A percentile compares a stretch with the other conserved stretches of the same genome.
Evolutionary conservation across 2,329 filamentous ascomycete genomes (phyloP).

Genomic region (Epicoccum sorghinum): DNA sequence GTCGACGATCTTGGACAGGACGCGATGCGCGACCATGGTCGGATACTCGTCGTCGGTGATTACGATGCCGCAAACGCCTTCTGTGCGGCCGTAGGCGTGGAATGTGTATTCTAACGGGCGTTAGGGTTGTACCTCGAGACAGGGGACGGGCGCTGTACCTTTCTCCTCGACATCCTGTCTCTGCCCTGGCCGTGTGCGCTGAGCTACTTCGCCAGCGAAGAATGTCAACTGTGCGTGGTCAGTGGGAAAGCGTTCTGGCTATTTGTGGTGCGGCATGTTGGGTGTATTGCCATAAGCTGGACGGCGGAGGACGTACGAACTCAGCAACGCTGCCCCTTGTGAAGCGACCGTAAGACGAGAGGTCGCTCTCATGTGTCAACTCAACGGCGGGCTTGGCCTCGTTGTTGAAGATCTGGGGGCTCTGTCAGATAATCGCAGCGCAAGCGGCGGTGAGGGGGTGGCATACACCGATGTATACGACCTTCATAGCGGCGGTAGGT

Average conservation of each 20-base stretch:
- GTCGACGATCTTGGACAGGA: conserved; percentile 85
- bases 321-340: conserved; percentile 58
- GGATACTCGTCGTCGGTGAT: conserved; percentile 58
- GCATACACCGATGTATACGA: conserved; percentile 85
- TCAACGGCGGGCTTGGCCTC: conserved; percentile 75
- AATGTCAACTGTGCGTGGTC: conserved; percentile 69
- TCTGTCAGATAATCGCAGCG: conserved; percentile 19
- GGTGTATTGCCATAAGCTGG: not conserved
- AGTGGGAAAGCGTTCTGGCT: conserved; percentile 4
- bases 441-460: conserved; percentile 27
- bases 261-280: not conserved
- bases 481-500: conserved; percentile 68
- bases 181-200: conserved; percentile 80
- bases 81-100: conserved; percentile 53
- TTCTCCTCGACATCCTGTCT: conserved; percentile 86
- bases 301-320: conserved; percentile 30
- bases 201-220: conserved; percentile 85
- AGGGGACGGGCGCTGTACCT: conserved; percentile 47
- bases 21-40: conserved; percentile 81
- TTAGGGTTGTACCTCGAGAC: not conserved
- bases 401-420: conserved; percentile 77
- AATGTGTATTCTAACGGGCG: conserved; percentile 64
- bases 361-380: conserved; percentile 76
- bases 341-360: conserved; percentile 80
- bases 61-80: conserved; percentile 56